Conservation (phyloP, 108 stramenopile genomes). For the Stephanodiscus triporus region DNA sequence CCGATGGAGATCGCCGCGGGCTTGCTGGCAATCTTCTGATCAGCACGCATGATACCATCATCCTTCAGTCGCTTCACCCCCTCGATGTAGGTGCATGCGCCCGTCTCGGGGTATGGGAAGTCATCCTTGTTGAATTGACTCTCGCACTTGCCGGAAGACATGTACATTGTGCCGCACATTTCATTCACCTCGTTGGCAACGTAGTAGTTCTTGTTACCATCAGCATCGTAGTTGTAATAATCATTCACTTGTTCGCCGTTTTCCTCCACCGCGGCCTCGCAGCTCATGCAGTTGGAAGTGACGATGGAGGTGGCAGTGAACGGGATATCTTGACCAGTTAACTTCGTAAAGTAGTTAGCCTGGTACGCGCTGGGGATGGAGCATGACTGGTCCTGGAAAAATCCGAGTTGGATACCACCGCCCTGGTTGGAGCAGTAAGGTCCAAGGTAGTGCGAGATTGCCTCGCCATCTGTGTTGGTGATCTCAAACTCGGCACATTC, state of each 20-base stretch:
- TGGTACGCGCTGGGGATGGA: constrained; percentile 57
- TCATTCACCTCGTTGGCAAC: constrained; percentile 54
- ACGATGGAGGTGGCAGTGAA: constrained; percentile 68
- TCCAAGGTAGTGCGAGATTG: constrained; percentile 72
- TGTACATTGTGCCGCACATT: constrained; percentile 67
- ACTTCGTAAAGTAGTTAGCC: constrained; percentile 39
- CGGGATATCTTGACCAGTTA: constrained; percentile 56
- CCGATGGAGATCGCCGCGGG: constrained; percentile 77
- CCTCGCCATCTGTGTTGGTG: constrained; percentile 40
- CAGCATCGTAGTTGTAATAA: constrained; percentile 46
- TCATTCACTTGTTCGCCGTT: neutral
- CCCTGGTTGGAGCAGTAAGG: constrained; percentile 88
- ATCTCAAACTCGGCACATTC: constrained; percentile 40
- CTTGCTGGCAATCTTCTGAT: constrained; percentile 62
- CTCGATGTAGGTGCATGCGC: constrained; percentile 82
- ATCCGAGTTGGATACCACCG: constrained; percentile 77
- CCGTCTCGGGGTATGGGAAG: constrained; percentile 78
- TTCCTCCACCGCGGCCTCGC: constrained; percentile 39
- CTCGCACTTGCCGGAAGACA: constrained; percentile 82
- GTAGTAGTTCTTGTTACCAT: constrained; percentile 55
- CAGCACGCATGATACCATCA: constrained; percentile 84
- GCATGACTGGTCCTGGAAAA: constrained; percentile 85
- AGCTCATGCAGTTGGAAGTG: constrained; percentile 55
- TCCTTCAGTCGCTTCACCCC: constrained; percentile 81
- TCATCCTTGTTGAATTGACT: constrained; percentile 53